These are phyloP conservation scores for Solidago caesia DNA, from an alignment of 129 eudicot genomes.

Conservation along the genomic window DNA sequence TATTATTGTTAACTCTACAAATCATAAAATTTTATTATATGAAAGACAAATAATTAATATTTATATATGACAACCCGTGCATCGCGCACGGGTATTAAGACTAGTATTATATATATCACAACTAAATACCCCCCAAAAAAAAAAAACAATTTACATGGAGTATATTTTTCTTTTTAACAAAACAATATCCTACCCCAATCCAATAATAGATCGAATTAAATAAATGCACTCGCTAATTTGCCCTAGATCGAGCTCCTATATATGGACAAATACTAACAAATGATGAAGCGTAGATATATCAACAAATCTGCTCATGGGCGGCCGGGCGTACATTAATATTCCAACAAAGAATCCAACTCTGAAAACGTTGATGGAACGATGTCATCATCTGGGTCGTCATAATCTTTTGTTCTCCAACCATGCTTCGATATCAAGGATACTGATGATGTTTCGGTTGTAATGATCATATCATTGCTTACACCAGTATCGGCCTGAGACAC, in stretches of 20 bases:
- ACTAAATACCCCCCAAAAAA: background rate
- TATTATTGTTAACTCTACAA: too few relatives aligned
- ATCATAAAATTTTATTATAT: too few relatives aligned
- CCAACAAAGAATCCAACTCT: slow-evolving; percentile 59
- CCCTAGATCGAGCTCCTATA: background rate
- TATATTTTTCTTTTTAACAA: background rate
- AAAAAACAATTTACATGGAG: slow-evolving; percentile 13
- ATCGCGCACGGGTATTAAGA: too few relatives aligned
- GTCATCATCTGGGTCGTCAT: background rate
- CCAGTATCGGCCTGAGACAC: slow-evolving; percentile 18
- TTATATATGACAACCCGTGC: too few relatives aligned
- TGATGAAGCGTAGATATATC: background rate
- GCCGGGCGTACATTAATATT: slow-evolving; percentile 6
- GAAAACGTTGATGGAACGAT: slow-evolving; percentile 30
- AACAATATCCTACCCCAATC: slow-evolving; percentile 10
- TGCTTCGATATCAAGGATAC: slow-evolving; percentile 14
- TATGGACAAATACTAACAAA: slow-evolving; percentile 3
- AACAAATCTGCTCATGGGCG: background rate
- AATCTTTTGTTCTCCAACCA: background rate
- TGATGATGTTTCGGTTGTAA: slow-evolving; percentile 26
- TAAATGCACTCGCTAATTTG: slow-evolving; percentile 5
- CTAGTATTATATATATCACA: slow-evolving; percentile 15
- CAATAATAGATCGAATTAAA: background rate
- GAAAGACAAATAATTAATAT: too few relatives aligned
- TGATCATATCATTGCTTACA: slow-evolving; percentile 35